Evolutionary conservation across 306 rosid species (phyloP), one percentile per base, ranked within the genome.

Genomic region (Prinsepia uniflora): DNA sequence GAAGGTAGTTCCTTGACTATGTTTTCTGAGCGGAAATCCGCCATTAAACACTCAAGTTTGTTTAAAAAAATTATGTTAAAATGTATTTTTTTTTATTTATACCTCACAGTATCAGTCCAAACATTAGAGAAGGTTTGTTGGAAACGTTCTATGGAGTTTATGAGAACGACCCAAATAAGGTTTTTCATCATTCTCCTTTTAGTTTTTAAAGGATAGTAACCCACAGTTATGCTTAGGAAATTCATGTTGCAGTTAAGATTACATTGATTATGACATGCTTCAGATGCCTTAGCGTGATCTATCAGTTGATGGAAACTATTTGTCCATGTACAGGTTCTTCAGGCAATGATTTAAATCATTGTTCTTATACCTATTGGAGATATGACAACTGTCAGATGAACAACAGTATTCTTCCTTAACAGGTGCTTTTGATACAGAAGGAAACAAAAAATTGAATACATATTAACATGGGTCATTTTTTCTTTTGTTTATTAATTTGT

Each of bases 341-440:
- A 87, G 71, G 87, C 99, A 81, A 95, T 95, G 99, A 61, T 91
- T 84, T 96, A 86, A 83, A 95, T 95, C 97, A 97, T 96, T 56
- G 97, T 95, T 82, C 99, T 95, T 82, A 97, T 91, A 86, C 97
- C 97, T 41, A 95, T 97, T 60, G 99, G 99, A 83, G 96, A 95
- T 85, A 83, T 95, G 99, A 91, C 99, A 22, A 96, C 97, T 81
- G 97, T 95, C 75, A 89, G 88, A 79, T 87, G 97, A 73, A 95
- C 99, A 45, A 92, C 99, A 58, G 91, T 82, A 74, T 95, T 95
- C 85, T 95, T 95, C 81, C 99, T 91, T 68, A 87, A 86, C 47
- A 95, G 96, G 97, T 95, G 75, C 68, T 24, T 62, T 40, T 13
- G 57, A 61, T 79, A 72, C 60, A 74, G 77, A 74, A 40, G 34